Base-by-base conservation (phyloP, 2,329 filamentous ascomycete genomes). In the Phaeosphaeriaceae sp. region DNA sequence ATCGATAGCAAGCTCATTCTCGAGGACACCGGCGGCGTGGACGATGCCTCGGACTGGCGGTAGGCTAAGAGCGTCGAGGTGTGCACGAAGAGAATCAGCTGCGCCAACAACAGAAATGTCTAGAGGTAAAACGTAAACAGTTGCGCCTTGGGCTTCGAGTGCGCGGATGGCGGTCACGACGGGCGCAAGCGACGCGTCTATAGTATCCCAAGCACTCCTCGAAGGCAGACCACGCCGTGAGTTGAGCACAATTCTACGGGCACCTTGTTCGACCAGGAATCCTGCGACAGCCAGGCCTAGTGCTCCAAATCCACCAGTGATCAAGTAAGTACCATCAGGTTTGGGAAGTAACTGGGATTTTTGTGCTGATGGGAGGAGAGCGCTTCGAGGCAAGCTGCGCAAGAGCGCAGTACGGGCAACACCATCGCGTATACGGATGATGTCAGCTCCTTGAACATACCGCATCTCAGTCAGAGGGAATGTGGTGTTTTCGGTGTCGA, bases 1-100 rank as follows among this genome's bases (percentile, higher is more conserved):
- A 12, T 73, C 58, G 15, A 66, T 46, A 11, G 77, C 56, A 2
- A 74, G 63, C n/a, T 71, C 54, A 37, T 76, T 68, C 26, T 72
- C 74, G 1, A 73, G 55, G 6, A 75, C 62, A 17, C 74, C 76
- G 4, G 72, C 73, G 0, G 74, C 74, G 42, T 79, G 76, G 11
- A 78, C 56, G 2, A 79, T 69, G 12, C 76, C 76, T 0, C 67
- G 61, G 2, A 79, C 68, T 0, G 69, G 68, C 12, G 76, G 76
- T 1, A 77, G 68, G 1, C 54, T 53, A 0, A 77, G 68, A 2
- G 42, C 39, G 12, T 76, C 68, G 1, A 77, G 51, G 0, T 52
- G 58, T 3, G 36, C 28, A 0, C 49, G 48, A 0, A 77, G 60
- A 6, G 56, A 39, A 0, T 53, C 34, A 0, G 39, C 30, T 1